Conservation (phyloP, 2,329 filamentous ascomycete species). For the Alternaria dauci region DNA sequence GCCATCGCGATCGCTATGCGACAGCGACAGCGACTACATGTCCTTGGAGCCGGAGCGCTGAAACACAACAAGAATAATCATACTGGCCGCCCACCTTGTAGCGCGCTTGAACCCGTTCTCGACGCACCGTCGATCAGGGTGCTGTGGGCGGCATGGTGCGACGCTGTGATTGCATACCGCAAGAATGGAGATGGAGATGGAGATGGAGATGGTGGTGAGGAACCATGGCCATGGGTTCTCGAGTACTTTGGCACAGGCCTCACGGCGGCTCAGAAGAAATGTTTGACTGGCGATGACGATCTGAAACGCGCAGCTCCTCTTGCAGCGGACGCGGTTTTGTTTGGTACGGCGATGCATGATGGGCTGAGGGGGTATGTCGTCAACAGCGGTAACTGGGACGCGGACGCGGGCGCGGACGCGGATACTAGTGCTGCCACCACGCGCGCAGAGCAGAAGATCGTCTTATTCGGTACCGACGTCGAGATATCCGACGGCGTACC, state of each 20-base stretch:
- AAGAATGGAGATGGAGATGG: neutral
- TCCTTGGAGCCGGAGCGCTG: neutral
- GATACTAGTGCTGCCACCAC: neutral
- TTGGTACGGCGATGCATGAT: constrained; percentile 32
- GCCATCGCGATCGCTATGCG: neutral
- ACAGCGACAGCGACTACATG: neutral
- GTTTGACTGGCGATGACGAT: constrained; percentile 1
- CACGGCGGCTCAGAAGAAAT: constrained; percentile 11
- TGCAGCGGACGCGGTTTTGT: constrained; percentile 17
- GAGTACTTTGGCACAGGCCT: constrained; percentile 35
- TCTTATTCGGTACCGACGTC: constrained; percentile 19
- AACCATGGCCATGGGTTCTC: constrained; percentile 3
- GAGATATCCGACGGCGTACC: constrained; percentile 12
- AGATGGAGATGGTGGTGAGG: neutral
- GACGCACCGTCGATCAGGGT: constrained; percentile 19
- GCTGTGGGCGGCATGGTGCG: constrained; percentile 48
- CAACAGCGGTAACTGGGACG: neutral
- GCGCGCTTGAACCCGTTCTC: constrained; percentile 3
- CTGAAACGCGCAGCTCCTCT: neutral
- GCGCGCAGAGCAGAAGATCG: constrained; percentile 9
- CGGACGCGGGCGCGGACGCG: neutral
- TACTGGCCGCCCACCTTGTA: neutral
- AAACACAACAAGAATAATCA: neutral
- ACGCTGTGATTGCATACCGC: constrained; percentile 23
- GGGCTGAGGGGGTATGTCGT: constrained; percentile 30